phyloP scores from a whole-genome alignment of 495 filamentous ascomycete genomes.

The Aspergillus baeticus region DNA sequence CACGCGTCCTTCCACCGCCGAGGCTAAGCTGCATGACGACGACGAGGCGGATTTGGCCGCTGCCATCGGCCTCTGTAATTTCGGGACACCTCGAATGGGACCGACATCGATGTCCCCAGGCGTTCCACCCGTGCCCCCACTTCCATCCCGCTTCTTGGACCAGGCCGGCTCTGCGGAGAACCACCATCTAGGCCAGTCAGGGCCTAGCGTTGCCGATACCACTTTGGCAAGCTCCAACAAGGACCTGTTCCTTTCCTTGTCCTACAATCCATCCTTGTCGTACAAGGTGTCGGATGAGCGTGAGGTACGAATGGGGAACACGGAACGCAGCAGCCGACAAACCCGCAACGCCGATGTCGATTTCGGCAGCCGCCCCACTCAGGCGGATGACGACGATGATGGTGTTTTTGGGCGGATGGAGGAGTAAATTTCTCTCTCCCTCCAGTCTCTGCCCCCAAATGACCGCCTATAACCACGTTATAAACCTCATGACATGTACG shows the following conservation, averaged over 20 bases:
- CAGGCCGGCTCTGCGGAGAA: constrained; percentile 30
- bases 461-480: constrained; percentile 18
- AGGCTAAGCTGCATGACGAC: constrained; percentile 53
- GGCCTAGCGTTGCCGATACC: constrained; percentile 46
- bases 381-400: constrained; percentile 88
- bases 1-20: constrained; percentile 61
- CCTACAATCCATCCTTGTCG: constrained; percentile 47
- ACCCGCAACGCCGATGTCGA: constrained; percentile 73
- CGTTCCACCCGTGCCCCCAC: constrained; percentile 81
- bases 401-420: constrained; percentile 97
- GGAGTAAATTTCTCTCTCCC: constrained; percentile 52
- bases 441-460: not conserved
- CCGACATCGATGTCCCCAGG: constrained; percentile 70
- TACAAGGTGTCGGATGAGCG: constrained; percentile 51
- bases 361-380: constrained; percentile 61
- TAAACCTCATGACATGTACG: constrained; percentile 41
- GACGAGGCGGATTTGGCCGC: constrained; percentile 77
- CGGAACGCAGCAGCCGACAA: constrained; percentile 48
- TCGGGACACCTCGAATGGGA: constrained; percentile 73
- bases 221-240: constrained; percentile 34
- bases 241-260: constrained; percentile 38
- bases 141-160: constrained; percentile 59
- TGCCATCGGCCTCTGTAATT: constrained; percentile 90
- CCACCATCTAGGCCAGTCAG: constrained; percentile 28
- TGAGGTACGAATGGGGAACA: constrained; percentile 35